Conservation (phyloP, 2,329 filamentous ascomycete species). For the Fusarium continuum region DNA sequence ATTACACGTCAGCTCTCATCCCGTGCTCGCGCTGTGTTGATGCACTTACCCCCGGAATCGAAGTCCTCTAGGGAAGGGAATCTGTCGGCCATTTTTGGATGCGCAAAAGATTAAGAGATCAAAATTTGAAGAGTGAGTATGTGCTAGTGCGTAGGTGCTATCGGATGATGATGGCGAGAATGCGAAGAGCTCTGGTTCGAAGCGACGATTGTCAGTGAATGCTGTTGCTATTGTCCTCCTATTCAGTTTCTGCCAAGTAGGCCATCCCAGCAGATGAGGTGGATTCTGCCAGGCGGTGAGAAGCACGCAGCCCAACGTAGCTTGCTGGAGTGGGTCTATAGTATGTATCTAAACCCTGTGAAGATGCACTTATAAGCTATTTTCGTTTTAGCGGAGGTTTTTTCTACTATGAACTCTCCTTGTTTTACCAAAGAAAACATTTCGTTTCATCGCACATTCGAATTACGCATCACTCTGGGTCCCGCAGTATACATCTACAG, state of each 20-base stretch:
- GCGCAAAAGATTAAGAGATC: neutral
- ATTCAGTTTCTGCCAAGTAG: constrained; percentile 43
- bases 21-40: constrained; percentile 17
- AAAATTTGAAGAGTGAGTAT: neutral
- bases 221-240: constrained; percentile 40
- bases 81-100: constrained; percentile 74
- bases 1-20: constrained; percentile 33
- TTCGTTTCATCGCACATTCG: constrained; percentile 31
- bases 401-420: constrained; percentile 35
- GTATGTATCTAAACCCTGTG: constrained; percentile 38
- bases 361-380: constrained; percentile 40
- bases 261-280: constrained; percentile 42
- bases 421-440: constrained; percentile 38
- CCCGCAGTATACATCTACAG: constrained; percentile 26
- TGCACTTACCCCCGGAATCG: constrained; percentile 67
- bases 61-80: constrained; percentile 85
- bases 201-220: constrained; percentile 31
- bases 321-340: constrained; percentile 3
- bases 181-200: constrained; percentile 9
- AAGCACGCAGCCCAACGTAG: neutral
- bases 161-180: neutral
- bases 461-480: constrained; percentile 28
- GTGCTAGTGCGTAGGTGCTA: neutral
- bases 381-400: constrained; percentile 35
- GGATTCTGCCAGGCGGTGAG: constrained; percentile 52